A percentile compares a stretch with the other conserved stretches of the same genome.
These are phyloP conservation scores for Kurtzmaniella quercitrusa DNA, from an alignment of 1,139 yeast species.

Conservation along the genomic window DNA sequence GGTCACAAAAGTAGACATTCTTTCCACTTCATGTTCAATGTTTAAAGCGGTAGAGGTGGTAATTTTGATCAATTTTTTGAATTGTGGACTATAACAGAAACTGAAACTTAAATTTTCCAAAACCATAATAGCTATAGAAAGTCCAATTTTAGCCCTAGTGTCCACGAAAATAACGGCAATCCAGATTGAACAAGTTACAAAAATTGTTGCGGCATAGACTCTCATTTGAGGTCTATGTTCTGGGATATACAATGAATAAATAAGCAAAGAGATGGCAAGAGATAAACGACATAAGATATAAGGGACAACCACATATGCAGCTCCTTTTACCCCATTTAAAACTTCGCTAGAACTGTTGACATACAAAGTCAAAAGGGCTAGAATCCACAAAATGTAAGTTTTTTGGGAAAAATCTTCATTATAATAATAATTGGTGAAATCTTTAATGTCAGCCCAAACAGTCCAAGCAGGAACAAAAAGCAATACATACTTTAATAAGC, in stretches of 20 bases:
- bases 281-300: constrained; percentile 46
- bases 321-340: constrained; percentile 26
- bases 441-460: constrained; percentile 63
- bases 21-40: constrained; percentile 65
- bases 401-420: constrained; percentile 59
- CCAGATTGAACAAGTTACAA: constrained; percentile 39
- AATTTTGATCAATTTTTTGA: constrained; percentile 37
- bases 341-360: constrained; percentile 48
- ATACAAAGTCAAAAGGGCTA: constrained; percentile 47
- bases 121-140: constrained; percentile 37
- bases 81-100: constrained; percentile 43
- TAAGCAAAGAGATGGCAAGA: constrained; percentile 26
- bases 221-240: constrained; percentile 55
- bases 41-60: constrained; percentile 57
- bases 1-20: constrained; percentile 54
- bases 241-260: constrained; percentile 48
- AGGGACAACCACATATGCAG: constrained; percentile 43
- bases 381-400: constrained; percentile 49
- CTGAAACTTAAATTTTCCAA: constrained; percentile 37
- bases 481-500: constrained; percentile 46
- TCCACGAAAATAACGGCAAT: constrained; percentile 43
- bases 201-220: constrained; percentile 28
- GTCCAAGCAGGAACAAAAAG: constrained; percentile 58
- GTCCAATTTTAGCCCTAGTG: constrained; percentile 43
- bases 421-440: constrained; percentile 61